Base-by-base conservation (phyloP, 2,329 filamentous ascomycete species). In the Seiridium cupressi region DNA sequence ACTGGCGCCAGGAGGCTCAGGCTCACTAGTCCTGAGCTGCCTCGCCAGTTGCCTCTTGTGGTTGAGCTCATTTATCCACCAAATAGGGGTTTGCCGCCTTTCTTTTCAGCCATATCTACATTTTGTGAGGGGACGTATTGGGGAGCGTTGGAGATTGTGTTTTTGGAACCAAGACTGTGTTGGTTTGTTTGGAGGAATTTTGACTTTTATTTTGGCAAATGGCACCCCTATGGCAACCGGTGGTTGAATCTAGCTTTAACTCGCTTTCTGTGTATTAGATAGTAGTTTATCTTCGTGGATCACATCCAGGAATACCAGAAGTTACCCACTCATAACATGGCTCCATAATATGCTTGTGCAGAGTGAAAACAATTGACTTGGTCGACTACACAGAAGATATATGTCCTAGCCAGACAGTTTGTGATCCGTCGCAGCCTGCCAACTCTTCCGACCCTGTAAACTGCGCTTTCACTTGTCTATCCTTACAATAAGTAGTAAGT, bases 201-300 rank as follows among this genome's bases (percentile, higher is more conserved):
- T 65, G 59, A 63, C 65, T 60, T 66, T 63, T 64, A 67, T 67
- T 64, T 66, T 62, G 65, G 51, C 61, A 32, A 53, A 53, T 53
- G 69, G 65, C 67, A 69, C 70, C 66, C 66, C 63, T 55, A 65
- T 11, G 36, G 40, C 55, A 64, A 59, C 61, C 60, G 62, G 66
- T 70, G 66, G 68, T 66, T 62, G 64, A 70, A 71, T 70, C 63
- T 70, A 69, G 75, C 73, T 74, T 77, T 76, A 83, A 80, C 83
- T 84, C 83, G 84, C 84, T 86, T 83, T 86, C 83, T 87, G 84
- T 74, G 84, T 86, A 86, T 84, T 77, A 80, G 76, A 80, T 84
- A 82, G 18, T 26, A 26, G 55, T 47, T 55, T 77, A 70, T 76
- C 69, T 46, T 46, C 54, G 46, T 71, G 74, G 67, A 70, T 69